phyloP scores from a whole-genome alignment of 2,329 filamentous ascomycete genomes.

The Cylindrodendrum hubeiense region DNA sequence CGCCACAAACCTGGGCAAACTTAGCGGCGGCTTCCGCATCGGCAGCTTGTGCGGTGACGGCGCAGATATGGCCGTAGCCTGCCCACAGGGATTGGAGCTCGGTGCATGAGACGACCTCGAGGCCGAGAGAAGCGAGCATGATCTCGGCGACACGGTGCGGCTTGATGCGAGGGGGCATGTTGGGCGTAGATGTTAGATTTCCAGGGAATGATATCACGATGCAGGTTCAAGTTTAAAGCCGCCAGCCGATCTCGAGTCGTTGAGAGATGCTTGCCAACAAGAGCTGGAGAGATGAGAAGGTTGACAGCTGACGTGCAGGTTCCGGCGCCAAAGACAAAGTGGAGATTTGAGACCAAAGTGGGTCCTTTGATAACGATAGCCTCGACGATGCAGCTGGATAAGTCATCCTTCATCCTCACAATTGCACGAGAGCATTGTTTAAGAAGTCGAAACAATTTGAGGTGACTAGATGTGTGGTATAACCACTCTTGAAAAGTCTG shows the following conservation, averaged over 20 bases:
- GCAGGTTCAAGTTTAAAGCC: not conserved
- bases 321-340: not conserved
- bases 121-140: slow-evolving; percentile 54
- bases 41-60: slow-evolving; percentile 58
- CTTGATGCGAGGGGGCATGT: slow-evolving; percentile 14
- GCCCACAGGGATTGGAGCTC: slow-evolving; percentile 63
- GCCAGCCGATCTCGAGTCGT: not conserved
- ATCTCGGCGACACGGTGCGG: slow-evolving; percentile 50
- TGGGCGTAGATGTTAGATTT: not conserved
- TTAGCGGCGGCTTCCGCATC: slow-evolving; percentile 33
- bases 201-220: no score
- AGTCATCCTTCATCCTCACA: not conserved
- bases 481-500: no score
- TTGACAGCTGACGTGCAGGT: not conserved
- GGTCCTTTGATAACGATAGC: not conserved
- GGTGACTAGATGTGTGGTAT: no score
- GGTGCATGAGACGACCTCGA: slow-evolving; percentile 54
- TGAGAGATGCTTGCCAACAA: not conserved
- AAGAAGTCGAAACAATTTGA: not conserved
- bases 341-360: not conserved
- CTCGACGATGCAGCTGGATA: not conserved
- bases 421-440: not conserved
- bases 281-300: not conserved
- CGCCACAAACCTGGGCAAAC: slow-evolving; percentile 21
- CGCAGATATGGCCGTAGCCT: slow-evolving; percentile 68